A percentile compares a stretch with the other conserved stretches of the same genome.
phyloP scores from a whole-genome alignment of 306 rosid species.

The Casuarina glauca region DNA sequence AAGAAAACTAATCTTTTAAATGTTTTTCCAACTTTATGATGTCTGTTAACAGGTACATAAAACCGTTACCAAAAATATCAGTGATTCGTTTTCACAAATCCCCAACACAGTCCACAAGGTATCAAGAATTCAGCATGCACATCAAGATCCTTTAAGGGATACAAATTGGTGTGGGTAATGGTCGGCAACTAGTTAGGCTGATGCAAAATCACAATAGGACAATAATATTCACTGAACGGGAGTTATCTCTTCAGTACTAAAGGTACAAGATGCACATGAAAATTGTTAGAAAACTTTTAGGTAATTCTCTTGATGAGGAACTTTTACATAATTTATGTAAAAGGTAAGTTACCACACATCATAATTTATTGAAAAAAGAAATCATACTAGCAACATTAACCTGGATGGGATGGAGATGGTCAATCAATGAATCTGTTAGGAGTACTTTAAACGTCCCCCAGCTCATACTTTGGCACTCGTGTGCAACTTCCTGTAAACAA shows the following conservation, averaged over 20 bases:
- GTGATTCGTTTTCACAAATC: too few relatives aligned
- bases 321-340: neutral
- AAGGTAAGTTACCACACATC: constrained; percentile 13
- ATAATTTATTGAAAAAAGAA: constrained; percentile 23
- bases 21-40: too few relatives aligned
- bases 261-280: neutral
- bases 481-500: constrained; percentile 65
- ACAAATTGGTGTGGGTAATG: too few relatives aligned
- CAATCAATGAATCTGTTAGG: constrained; percentile 71
- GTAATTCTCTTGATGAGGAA: neutral
- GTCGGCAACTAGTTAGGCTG: too few relatives aligned
- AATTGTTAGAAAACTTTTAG: neutral
- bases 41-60: too few relatives aligned
- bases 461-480: constrained; percentile 78
- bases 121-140: too few relatives aligned
- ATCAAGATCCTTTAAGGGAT: too few relatives aligned
- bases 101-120: too few relatives aligned
- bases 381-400: constrained; percentile 36
- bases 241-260: neutral
- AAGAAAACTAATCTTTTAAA: too few relatives aligned
- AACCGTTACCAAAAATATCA: too few relatives aligned
- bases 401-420: constrained; percentile 92
- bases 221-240: too few relatives aligned
- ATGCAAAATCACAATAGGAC: too few relatives aligned
- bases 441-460: constrained; percentile 88